Percentiles rank a stretch among this genome's conserved stretches.
These are phyloP conservation scores for Rhododendron kiyosumense DNA, from an alignment of 148 eudicot species.

Conservation along the genomic window DNA sequence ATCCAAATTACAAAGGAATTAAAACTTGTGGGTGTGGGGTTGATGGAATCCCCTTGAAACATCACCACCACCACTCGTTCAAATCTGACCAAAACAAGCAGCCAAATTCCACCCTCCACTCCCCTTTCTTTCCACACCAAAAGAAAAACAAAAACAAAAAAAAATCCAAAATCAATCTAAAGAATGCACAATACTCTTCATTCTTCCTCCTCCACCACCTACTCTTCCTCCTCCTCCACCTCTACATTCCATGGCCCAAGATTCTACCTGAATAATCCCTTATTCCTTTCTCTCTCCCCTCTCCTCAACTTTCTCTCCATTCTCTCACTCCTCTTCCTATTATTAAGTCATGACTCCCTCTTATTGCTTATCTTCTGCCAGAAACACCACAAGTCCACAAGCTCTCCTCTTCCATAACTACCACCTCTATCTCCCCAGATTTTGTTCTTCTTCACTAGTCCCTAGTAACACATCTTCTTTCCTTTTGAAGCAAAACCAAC, in stretches of 20 bases:
- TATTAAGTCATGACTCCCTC: constrained; percentile 49
- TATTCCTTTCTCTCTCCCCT: constrained; percentile 7
- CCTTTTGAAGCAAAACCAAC: background rate
- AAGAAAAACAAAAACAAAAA: background rate
- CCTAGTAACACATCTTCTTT: constrained; percentile 7
- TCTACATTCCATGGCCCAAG: constrained; percentile 55
- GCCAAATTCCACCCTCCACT: constrained; percentile 19
- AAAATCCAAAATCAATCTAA: background rate
- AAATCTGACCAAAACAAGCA: constrained; percentile 16
- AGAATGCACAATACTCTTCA: constrained; percentile 10
- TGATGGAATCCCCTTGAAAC: constrained; percentile 9
- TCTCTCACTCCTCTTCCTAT: background rate
- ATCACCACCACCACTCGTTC: constrained; percentile 34
- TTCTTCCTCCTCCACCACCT: constrained; percentile 8
- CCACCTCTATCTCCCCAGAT: constrained; percentile 20
- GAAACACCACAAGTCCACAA: constrained; percentile 36
- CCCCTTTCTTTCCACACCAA: constrained; percentile 4
- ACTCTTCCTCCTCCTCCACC: constrained; percentile 17
- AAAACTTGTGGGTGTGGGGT: background rate
- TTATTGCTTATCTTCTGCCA: constrained; percentile 52
- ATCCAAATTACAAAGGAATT: background rate
- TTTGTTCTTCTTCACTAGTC: constrained; percentile 5
- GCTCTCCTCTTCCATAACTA: constrained; percentile 28
- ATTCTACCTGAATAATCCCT: constrained; percentile 34
- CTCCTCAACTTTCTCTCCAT: constrained; percentile 1